Evolutionary conservation across 306 rosid genomes (phyloP).

Genomic region (Aeschynomene evenia): DNA sequence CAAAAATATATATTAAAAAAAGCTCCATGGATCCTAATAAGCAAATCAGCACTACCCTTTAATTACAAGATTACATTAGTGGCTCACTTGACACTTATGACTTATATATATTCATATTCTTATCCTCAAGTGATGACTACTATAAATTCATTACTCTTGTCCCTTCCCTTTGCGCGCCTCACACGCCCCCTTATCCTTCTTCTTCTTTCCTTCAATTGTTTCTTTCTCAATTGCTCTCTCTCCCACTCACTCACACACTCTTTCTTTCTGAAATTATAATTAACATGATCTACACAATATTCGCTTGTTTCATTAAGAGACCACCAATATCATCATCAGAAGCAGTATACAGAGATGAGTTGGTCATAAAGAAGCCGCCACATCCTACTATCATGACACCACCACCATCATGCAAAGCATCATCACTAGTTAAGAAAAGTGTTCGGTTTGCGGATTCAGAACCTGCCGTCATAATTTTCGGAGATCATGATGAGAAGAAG

Average conservation of each 20-base stretch:
- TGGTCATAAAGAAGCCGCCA: conserved; percentile 20
- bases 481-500: conserved; percentile 28
- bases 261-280: neutral
- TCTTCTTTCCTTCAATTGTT: neutral
- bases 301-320: conserved; percentile 15
- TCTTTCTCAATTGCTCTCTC: too few relatives aligned
- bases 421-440: conserved; percentile 32
- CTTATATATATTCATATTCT: neutral
- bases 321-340: neutral
- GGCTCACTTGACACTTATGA: neutral
- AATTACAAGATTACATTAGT: too few relatives aligned
- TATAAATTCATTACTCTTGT: neutral
- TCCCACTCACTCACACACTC: neutral
- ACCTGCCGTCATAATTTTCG: conserved; percentile 11
- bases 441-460: conserved; percentile 35
- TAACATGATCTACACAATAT: conserved; percentile 35
- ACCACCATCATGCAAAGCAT: too few relatives aligned
- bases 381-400: too few relatives aligned
- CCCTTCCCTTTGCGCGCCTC: neutral
- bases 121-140: too few relatives aligned
- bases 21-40: too few relatives aligned
- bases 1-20: too few relatives aligned
- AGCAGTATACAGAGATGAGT: conserved; percentile 53
- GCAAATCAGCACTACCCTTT: too few relatives aligned
- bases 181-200: neutral